Percentiles rank a stretch among this genome's conserved stretches.
These are phyloP conservation scores for Brassica rapa DNA, from an alignment of 345 rosid genomes.

Conservation along the genomic window DNA sequence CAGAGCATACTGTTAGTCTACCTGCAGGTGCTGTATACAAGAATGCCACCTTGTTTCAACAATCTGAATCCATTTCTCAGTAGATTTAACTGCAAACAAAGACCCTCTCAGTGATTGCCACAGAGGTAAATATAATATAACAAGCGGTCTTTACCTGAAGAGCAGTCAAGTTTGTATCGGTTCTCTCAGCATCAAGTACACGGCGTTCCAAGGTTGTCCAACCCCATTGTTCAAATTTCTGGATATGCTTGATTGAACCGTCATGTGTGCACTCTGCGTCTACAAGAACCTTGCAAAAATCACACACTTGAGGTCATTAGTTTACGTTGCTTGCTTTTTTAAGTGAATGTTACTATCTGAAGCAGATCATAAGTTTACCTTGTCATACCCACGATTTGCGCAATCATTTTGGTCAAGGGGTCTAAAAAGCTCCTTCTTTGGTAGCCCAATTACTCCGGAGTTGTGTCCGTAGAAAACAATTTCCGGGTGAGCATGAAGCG, in stretches of 20 bases:
- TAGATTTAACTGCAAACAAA: conserved; percentile 66
- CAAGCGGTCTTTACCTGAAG: conserved; percentile 60
- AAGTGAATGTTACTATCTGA: background rate
- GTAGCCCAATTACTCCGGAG: conserved; percentile 76
- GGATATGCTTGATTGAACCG: conserved; percentile 86
- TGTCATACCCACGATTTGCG: conserved; percentile 65
- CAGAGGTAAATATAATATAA: conserved; percentile 1
- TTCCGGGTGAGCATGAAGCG: conserved; percentile 54
- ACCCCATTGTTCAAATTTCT: conserved; percentile 95
- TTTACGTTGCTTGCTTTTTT: background rate
- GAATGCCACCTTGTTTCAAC: conserved; percentile 76
- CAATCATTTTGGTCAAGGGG: conserved; percentile 40
- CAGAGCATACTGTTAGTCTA: conserved; percentile 24
- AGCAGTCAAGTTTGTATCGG: conserved; percentile 57
- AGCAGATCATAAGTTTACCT: conserved; percentile 47
- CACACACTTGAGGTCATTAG: background rate
- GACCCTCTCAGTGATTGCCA: background rate
- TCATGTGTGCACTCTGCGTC: conserved; percentile 99
- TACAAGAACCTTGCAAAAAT: conserved; percentile 69
- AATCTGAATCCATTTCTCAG: conserved; percentile 79
- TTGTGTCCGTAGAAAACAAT: conserved; percentile 70
- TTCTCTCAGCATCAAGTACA: conserved; percentile 78
- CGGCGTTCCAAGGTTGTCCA: conserved; percentile 91
- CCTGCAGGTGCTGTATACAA: conserved; percentile 98
- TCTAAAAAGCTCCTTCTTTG: conserved; percentile 53